Evolutionary conservation across 78 protist species (phyloP).

Genomic region (Cavenderia fasciculata): DNA sequence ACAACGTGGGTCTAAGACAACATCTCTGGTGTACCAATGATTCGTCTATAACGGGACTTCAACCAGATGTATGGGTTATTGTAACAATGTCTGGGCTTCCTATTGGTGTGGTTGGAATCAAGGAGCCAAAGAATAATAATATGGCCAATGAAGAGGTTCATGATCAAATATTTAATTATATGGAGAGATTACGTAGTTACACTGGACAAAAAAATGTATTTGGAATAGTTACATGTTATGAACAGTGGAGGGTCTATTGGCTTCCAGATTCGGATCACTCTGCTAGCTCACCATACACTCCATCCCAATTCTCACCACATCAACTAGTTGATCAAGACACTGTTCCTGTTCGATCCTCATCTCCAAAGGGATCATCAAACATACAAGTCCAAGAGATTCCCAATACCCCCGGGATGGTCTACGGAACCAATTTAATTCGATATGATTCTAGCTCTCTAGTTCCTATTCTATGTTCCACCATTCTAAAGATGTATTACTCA

Average conservation of each 20-base stretch:
- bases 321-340: neutral
- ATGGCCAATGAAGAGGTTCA: neutral
- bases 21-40: too few species aligned
- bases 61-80: too few species aligned
- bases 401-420: neutral
- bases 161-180: neutral
- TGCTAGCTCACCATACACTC: too few species aligned
- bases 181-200: neutral
- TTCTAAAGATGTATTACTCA: neutral
- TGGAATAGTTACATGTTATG: neutral
- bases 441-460: neutral
- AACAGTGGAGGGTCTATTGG: slow-evolving; percentile 13
- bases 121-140: neutral
- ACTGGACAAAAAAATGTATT: slow-evolving; percentile 7
- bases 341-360: neutral
- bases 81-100: too few species aligned
- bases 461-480: neutral
- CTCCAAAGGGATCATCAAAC: neutral
- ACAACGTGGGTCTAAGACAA: too few species aligned
- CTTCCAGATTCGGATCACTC: too few species aligned
- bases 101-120: neutral
- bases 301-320: neutral
- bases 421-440: neutral
- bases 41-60: too few species aligned
- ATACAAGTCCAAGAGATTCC: neutral